These are phyloP conservation scores for Emiliania huxleyi DNA, from an alignment of 78 protist species.

Conservation along the genomic window DNA sequence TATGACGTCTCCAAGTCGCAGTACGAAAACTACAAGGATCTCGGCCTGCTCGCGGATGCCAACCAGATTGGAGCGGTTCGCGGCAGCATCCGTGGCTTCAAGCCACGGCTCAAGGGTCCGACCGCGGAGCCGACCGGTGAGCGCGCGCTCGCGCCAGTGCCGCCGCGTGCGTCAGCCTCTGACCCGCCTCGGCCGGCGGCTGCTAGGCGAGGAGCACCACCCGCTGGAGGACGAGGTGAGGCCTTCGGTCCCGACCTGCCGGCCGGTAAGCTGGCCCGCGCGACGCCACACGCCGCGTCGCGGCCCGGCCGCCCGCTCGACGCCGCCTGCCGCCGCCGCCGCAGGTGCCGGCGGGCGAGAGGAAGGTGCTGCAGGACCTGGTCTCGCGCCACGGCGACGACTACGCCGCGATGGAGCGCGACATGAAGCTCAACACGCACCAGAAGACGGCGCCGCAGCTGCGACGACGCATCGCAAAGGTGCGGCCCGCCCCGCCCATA, in stretches of 20 bases:
- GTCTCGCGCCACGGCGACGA: background rate
- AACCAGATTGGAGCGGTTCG: background rate
- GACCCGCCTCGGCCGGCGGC: too few relatives aligned
- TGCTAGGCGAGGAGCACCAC: too few relatives aligned
- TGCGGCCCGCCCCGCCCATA: too few relatives aligned
- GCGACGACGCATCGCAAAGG: background rate
- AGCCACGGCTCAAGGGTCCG: background rate
- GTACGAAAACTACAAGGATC: background rate
- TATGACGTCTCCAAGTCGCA: background rate
- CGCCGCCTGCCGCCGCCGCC: too few relatives aligned
- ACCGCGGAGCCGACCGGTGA: background rate
- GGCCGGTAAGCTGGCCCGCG: too few relatives aligned
- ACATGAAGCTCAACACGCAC: background rate
- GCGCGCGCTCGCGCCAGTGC: too few relatives aligned
- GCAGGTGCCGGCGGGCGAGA: background rate
- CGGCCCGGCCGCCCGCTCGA: too few relatives aligned
- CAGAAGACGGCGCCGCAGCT: background rate
- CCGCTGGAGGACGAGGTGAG: background rate
- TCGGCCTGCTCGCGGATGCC: background rate
- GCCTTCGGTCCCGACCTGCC: too few relatives aligned
- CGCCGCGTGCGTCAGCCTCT: too few relatives aligned
- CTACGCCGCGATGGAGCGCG: constrained; percentile 4
- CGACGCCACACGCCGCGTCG: too few relatives aligned
- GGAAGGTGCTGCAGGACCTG: background rate
- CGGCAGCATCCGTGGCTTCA: background rate